Percentiles rank a stretch among this genome's conserved stretches.
Conservation (phyloP, 2,329 filamentous ascomycete genomes). For the Calonectria pteridis region DNA sequence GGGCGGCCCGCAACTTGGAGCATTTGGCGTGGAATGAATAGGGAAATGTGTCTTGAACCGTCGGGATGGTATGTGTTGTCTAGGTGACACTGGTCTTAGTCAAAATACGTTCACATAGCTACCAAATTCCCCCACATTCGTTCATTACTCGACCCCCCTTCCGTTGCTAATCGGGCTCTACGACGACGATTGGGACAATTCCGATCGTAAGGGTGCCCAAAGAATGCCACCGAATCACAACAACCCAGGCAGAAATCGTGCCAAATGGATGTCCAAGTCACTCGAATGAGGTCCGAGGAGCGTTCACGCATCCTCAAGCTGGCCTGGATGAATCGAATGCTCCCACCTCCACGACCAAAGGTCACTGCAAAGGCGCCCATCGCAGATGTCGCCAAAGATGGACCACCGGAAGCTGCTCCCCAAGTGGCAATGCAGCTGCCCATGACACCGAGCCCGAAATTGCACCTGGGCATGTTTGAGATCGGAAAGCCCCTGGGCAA, state of each 20-base stretch:
- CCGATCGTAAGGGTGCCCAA: background rate
- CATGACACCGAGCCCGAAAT: background rate
- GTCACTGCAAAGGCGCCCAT: background rate
- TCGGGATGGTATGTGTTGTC: slow-evolving; percentile 1
- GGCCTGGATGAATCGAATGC: background rate
- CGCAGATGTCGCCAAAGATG: background rate
- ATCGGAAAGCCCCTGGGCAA: slow-evolving; percentile 80
- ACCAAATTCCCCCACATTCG: background rate
- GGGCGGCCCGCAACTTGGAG: background rate
- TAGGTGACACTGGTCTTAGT: background rate
- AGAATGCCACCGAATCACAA: background rate
- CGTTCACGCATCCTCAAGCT: background rate
- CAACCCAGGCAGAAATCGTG: background rate
- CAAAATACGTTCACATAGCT: background rate
- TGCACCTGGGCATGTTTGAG: slow-evolving; percentile 74
- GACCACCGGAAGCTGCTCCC: background rate
- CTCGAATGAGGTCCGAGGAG: background rate
- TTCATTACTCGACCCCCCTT: background rate
- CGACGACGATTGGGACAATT: background rate
- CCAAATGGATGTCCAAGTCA: background rate
- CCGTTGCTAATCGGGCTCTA: background rate
- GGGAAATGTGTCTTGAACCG: background rate
- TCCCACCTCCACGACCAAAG: background rate
- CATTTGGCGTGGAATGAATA: background rate
- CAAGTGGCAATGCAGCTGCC: background rate